Conservation (phyloP, 768 basidiomycete species). For the Mycena floridula region DNA sequence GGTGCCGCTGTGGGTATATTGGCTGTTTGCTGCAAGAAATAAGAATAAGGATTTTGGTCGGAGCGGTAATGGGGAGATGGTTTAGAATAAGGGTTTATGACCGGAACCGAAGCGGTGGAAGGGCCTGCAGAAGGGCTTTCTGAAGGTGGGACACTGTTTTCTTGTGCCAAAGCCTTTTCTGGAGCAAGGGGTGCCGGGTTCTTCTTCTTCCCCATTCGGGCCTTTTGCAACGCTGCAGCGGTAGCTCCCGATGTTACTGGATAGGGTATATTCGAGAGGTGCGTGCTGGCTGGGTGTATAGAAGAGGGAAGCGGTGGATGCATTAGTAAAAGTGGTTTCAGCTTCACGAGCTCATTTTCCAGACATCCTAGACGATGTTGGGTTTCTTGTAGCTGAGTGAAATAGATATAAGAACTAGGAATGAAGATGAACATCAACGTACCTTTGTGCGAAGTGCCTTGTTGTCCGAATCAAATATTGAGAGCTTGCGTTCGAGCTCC, state of each 20-base stretch:
- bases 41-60: too few species aligned
- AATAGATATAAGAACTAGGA: not conserved
- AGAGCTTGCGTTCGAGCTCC: slow-evolving; percentile 51
- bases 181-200: not conserved
- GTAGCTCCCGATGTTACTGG: slow-evolving; percentile 9
- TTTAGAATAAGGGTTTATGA: not conserved
- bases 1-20: slow-evolving; percentile 1
- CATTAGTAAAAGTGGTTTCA: slow-evolving; percentile 66
- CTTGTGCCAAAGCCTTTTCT: too few species aligned
- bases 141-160: not conserved
- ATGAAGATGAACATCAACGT: slow-evolving; percentile 7
- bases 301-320: slow-evolving; percentile 33
- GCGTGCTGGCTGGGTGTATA: slow-evolving; percentile 15
- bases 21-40: too few species aligned
- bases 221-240: not conserved
- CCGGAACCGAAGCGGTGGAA: not conserved
- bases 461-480: slow-evolving; percentile 54
- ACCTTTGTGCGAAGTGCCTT: slow-evolving; percentile 57
- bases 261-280: slow-evolving; percentile 19
- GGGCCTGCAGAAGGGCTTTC: not conserved
- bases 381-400: slow-evolving; percentile 49
- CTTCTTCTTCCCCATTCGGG: not conserved
- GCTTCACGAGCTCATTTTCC: slow-evolving; percentile 57
- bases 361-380: slow-evolving; percentile 47
- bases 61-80: too few species aligned